Evolutionary conservation across 495 filamentous ascomycete species (phyloP).

Genomic region (Penicillium canariense): DNA sequence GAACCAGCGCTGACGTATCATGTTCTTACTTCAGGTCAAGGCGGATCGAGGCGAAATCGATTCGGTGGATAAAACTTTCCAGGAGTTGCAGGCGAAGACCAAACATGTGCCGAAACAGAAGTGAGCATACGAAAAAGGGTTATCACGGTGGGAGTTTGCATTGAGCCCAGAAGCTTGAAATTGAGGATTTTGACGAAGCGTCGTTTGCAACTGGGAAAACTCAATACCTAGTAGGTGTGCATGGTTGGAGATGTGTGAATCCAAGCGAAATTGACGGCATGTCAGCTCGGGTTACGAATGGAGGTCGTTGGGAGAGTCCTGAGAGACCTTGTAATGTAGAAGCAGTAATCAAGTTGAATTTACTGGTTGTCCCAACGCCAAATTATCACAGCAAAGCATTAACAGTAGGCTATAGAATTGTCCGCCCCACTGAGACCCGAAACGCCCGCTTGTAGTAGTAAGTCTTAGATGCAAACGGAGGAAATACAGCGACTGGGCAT

Average conservation of each 20-base stretch:
- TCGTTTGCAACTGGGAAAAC: too few species aligned
- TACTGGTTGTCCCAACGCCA: slow-evolving; percentile 12
- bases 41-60: slow-evolving; percentile 59
- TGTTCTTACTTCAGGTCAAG: slow-evolving; percentile 50
- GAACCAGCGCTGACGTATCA: not conserved
- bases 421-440: slow-evolving; percentile 3
- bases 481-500: not conserved
- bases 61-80: slow-evolving; percentile 39
- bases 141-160: not conserved
- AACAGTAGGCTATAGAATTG: not conserved
- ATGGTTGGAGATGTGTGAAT: not conserved
- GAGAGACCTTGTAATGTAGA: not conserved
- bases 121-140: slow-evolving; percentile 11
- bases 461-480: slow-evolving; percentile 6
- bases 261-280: slow-evolving; percentile 1
- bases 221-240: too few species aligned
- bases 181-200: not conserved
- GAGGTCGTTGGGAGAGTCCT: not conserved
- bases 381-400: not conserved
- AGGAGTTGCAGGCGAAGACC: slow-evolving; percentile 52
- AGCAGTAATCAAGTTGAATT: not conserved
- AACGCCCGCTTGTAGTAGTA: slow-evolving; percentile 29
- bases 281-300: not conserved
- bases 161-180: slow-evolving; percentile 6
- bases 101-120: slow-evolving; percentile 33